Conservation (phyloP, 768 basidiomycete species). For the Myochromella boudieri region DNA sequence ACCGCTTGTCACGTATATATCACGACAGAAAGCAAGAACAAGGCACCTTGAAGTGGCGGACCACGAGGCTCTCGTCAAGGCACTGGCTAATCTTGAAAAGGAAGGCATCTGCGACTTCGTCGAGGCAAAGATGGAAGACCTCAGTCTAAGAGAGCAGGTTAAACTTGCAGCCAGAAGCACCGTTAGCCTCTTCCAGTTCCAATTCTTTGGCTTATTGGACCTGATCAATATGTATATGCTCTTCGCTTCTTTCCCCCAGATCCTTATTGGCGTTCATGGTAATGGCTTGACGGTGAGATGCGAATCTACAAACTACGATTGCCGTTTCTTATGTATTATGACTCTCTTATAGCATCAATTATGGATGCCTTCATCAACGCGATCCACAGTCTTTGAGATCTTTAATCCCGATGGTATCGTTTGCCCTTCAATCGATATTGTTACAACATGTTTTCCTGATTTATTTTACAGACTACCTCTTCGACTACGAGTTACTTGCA, state of each 20-base stretch:
- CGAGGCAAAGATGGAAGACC: constrained; percentile 32
- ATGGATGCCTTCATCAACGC: constrained; percentile 64
- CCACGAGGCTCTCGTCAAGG: constrained; percentile 47
- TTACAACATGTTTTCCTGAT: not conserved
- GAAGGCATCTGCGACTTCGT: constrained; percentile 54
- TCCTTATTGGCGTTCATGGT: constrained; percentile 65
- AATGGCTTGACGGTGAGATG: constrained; percentile 59
- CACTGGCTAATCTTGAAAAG: constrained; percentile 46
- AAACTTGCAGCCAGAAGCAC: constrained; percentile 59
- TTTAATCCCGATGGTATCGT: constrained; percentile 52
- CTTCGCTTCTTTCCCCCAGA: constrained; percentile 27
- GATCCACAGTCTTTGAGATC: constrained; percentile 70
- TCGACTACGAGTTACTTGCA: constrained; percentile 42
- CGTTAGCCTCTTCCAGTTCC: constrained; percentile 34
- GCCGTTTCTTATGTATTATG: constrained; percentile 1
- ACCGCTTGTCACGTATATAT: constrained; percentile 55
- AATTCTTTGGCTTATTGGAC: constrained; percentile 8
- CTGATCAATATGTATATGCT: not conserved
- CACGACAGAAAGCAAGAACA: constrained; percentile 50
- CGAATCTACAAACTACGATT: not conserved
- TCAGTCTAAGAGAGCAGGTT: constrained; percentile 64
- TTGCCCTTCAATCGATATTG: constrained; percentile 14
- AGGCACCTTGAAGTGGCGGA: constrained; percentile 42
- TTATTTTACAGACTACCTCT: constrained; percentile 29
- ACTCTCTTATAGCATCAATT: constrained; percentile 43